Conservation (phyloP, 1,284 basidiomycete species). For the Tilletia walkeri region DNA sequence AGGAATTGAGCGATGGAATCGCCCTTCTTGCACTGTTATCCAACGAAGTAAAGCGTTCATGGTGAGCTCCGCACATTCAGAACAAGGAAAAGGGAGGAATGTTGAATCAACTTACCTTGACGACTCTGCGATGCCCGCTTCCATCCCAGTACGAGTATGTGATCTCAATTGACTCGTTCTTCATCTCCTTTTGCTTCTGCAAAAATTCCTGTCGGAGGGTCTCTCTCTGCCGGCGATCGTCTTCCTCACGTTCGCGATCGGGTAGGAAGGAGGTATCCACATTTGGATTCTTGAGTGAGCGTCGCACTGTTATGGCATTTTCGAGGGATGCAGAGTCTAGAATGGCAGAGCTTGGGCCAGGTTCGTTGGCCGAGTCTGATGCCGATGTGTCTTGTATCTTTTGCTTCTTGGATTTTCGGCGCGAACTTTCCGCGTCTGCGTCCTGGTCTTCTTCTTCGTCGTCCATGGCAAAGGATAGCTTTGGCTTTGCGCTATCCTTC, state of each 20-base stretch:
- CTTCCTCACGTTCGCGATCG: conserved; percentile 90
- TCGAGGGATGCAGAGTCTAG: too few relatives aligned
- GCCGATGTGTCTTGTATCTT: conserved; percentile 23
- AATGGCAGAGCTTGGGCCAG: neutral
- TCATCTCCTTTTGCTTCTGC: conserved; percentile 79
- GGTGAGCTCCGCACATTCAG: neutral
- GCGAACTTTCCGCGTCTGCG: neutral
- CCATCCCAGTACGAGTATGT: conserved; percentile 98
- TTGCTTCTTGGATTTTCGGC: conserved; percentile 36
- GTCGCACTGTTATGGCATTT: conserved; percentile 62
- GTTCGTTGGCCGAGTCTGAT: neutral
- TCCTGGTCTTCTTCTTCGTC: conserved; percentile 41
- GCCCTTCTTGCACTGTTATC: conserved; percentile 88
- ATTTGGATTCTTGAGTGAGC: conserved; percentile 79
- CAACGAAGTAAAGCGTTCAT: neutral
- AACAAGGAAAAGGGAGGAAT: neutral
- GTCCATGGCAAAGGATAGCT: conserved; percentile 73
- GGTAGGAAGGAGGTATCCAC: conserved; percentile 98
- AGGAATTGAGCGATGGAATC: conserved; percentile 84
- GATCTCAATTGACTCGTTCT: conserved; percentile 84
- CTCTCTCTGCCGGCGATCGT: conserved; percentile 82
- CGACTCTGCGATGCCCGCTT: conserved; percentile 89
- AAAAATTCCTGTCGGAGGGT: conserved; percentile 87
- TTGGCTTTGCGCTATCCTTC: conserved; percentile 71
- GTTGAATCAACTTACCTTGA: conserved; percentile 67